These are phyloP conservation scores for Chrysanthemum makinoi DNA, from an alignment of 129 eudicot genomes.

Conservation along the genomic window DNA sequence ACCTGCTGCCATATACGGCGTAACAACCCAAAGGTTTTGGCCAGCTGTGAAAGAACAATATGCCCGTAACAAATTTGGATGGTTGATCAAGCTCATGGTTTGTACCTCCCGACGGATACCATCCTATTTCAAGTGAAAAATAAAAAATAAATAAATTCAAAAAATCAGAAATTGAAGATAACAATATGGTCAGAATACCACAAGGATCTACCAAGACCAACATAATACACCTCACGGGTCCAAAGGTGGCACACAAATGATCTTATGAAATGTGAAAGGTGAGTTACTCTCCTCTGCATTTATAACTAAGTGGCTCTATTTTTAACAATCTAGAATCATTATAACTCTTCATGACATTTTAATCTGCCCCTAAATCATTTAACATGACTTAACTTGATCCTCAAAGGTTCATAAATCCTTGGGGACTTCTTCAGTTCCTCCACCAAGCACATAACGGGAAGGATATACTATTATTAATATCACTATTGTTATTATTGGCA, in stretches of 20 bases:
- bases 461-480: neutral
- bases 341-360: neutral
- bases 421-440: conserved; percentile 1
- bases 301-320: neutral
- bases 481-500: neutral
- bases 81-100: conserved; percentile 83
- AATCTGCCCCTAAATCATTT: neutral
- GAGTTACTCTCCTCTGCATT: neutral
- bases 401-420: neutral
- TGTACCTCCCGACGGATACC: conserved; percentile 96
- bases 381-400: neutral
- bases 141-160: neutral
- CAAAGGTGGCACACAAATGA: conserved; percentile 4
- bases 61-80: conserved; percentile 82
- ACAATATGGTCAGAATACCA: conserved; percentile 13
- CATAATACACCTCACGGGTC: conserved; percentile 19
- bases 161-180: neutral
- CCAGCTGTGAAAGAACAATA: conserved; percentile 88
- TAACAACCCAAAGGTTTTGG: conserved; percentile 93
- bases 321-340: neutral
- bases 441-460: conserved; percentile 6
- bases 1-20: conserved; percentile 98
- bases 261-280: conserved; percentile 7
- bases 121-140: conserved; percentile 48
- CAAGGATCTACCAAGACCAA: conserved; percentile 14